phyloP scores from a whole-genome alignment of 768 basidiomycete species.

The Leccinum pellstonianum region DNA sequence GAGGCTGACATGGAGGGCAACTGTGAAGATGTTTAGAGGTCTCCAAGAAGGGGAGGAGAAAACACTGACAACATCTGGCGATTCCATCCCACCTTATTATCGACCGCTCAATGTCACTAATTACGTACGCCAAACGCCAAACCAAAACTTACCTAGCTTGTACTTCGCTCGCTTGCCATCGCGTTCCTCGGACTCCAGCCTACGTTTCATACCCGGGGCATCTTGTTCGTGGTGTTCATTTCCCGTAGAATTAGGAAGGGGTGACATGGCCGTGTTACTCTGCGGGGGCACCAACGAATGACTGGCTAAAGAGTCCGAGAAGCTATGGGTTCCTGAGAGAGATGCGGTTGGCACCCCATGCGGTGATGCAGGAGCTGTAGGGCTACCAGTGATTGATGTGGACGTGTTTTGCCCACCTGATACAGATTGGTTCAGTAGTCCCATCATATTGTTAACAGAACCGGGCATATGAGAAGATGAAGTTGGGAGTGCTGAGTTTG shows the following conservation, averaged over 20 bases:
- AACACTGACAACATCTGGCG: conserved; percentile 47
- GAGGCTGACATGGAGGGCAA: conserved; percentile 19
- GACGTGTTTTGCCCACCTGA: conserved; percentile 20
- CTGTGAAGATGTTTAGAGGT: conserved; percentile 18
- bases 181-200: conserved; percentile 61
- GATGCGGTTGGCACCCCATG: conserved; percentile 22
- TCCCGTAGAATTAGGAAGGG: conserved; percentile 9
- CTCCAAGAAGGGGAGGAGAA: conserved; percentile 11
- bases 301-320: conserved; percentile 25
- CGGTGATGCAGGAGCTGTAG: conserved; percentile 23
- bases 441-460: conserved; percentile 25
- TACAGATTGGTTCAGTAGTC: conserved; percentile 25
- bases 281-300: conserved; percentile 20
- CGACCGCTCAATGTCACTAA: conserved; percentile 23
- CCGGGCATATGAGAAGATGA: conserved; percentile 22
- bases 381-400: conserved; percentile 24
- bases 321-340: conserved; percentile 25
- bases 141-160: conserved; percentile 59
- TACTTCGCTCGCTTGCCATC: conserved; percentile 70
- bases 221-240: conserved; percentile 53
- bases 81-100: conserved; percentile 42
- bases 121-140: conserved; percentile 27
- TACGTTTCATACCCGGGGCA: conserved; percentile 66
- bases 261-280: conserved; percentile 11
- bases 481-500: conserved; percentile 11